These are phyloP conservation scores for Cutaneotrichosporon arboriforme DNA, from an alignment of 1,284 basidiomycete species.

Conservation along the genomic window DNA sequence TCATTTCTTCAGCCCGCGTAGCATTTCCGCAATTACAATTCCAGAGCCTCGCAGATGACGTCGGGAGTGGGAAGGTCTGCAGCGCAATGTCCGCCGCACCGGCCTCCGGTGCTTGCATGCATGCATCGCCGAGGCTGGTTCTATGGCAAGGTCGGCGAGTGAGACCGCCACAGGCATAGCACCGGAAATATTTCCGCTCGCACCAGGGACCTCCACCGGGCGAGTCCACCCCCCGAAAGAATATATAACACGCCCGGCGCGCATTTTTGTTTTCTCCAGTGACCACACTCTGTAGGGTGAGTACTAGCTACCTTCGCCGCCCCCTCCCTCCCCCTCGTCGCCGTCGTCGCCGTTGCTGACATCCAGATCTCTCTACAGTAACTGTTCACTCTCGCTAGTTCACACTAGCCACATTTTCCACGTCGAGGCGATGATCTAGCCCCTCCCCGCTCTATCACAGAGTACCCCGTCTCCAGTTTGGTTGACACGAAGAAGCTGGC, in stretches of 20 bases:
- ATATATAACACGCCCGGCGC: neutral
- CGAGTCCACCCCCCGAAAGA: neutral
- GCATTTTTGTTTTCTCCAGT: constrained; percentile 19
- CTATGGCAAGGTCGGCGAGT: too few relatives aligned
- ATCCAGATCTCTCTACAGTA: constrained; percentile 48
- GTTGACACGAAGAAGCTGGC: constrained; percentile 45
- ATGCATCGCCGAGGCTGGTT: too few relatives aligned
- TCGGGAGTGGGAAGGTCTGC: too few relatives aligned
- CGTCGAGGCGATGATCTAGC: constrained; percentile 48
- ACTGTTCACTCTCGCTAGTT: constrained; percentile 46
- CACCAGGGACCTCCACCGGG: neutral
- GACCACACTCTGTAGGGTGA: constrained; percentile 29
- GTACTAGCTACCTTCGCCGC: constrained; percentile 6
- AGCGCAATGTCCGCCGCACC: too few relatives aligned
- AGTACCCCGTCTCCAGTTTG: constrained; percentile 27
- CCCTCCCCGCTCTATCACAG: constrained; percentile 47
- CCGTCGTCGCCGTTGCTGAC: constrained; percentile 2
- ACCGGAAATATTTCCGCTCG: too few relatives aligned
- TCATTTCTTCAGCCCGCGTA: too few relatives aligned
- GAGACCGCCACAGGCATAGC: too few relatives aligned
- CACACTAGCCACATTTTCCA: constrained; percentile 49
- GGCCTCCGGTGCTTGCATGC: too few relatives aligned
- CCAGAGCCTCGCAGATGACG: too few relatives aligned
- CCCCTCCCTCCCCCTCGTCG: neutral
- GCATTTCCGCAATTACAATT: too few relatives aligned